Evolutionary conservation across 139 green algal genomes (phyloP).

Genomic region (Closterium sp.): DNA sequence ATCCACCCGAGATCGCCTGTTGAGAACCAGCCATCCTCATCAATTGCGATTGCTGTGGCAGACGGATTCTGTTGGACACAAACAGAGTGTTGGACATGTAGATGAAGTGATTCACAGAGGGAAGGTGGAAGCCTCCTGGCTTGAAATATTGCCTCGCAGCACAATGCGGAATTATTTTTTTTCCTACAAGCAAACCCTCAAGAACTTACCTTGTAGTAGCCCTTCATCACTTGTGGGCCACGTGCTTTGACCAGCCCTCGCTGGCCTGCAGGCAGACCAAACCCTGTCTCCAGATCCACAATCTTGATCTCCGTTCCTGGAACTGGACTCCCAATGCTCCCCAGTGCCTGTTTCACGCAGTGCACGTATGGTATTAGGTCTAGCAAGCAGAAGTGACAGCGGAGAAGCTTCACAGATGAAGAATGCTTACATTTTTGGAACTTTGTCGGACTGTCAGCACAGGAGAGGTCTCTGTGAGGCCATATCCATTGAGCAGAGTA

Average conservation of each 20-base stretch:
- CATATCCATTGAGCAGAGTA: constrained; percentile 87
- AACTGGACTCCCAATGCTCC: constrained; percentile 73
- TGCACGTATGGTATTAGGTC: not conserved
- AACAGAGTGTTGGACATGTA: not conserved
- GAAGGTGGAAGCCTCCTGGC: not conserved
- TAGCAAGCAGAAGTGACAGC: not conserved
- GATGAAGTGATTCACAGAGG: not conserved
- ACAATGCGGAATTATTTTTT: not conserved
- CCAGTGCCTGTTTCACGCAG: constrained; percentile 58
- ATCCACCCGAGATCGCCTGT: constrained; percentile 92
- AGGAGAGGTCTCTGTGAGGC: constrained; percentile 85
- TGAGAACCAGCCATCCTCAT: constrained; percentile 90
- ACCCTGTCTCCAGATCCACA: constrained; percentile 73
- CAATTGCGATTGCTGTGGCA: constrained; percentile 74
- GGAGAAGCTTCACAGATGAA: not conserved
- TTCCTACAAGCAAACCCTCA: too few species aligned
- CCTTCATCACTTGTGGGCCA: constrained; percentile 74
- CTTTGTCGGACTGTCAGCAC: constrained; percentile 77
- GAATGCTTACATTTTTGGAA: constrained; percentile 18
- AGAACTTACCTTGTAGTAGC: constrained; percentile 57
- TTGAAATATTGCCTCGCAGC: too few species aligned
- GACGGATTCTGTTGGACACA: constrained; percentile 60
- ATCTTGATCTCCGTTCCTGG: constrained; percentile 76
- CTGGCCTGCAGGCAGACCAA: constrained; percentile 64
- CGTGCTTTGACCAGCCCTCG: constrained; percentile 74